Evolutionary conservation across 2,329 filamentous ascomycete genomes (phyloP).

Genomic region (Aspergillus puulaauensis): DNA sequence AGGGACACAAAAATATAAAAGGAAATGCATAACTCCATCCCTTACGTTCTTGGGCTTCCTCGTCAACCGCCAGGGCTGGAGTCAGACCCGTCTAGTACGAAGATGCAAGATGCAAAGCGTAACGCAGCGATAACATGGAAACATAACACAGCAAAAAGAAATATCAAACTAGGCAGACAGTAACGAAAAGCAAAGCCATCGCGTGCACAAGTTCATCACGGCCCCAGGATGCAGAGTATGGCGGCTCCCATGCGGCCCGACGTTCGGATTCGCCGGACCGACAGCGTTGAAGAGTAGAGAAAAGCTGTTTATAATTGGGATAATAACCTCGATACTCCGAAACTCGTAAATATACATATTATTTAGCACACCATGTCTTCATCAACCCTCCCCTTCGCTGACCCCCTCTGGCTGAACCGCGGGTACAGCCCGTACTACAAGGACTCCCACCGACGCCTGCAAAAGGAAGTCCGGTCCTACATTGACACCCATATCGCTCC

Average conservation of each 20-base stretch:
- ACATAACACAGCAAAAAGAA: neutral
- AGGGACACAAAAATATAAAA: neutral
- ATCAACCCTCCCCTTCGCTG: slow-evolving; percentile 21
- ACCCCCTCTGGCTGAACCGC: slow-evolving; percentile 26
- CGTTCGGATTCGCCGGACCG: neutral
- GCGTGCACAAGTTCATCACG: neutral
- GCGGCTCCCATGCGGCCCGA: neutral
- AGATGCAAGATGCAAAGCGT: neutral
- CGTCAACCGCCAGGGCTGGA: neutral
- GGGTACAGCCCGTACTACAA: slow-evolving; percentile 23
- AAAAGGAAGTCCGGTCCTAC: slow-evolving; percentile 24
- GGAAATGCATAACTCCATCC: neutral
- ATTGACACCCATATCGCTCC: slow-evolving; percentile 25
- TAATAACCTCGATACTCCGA: neutral
- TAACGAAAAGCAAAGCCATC: neutral
- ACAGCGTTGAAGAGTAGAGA: neutral
- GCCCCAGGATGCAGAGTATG: neutral
- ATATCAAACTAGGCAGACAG: neutral
- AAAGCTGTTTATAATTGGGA: neutral
- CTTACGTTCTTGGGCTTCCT: neutral
- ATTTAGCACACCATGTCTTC: neutral
- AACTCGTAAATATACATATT: neutral
- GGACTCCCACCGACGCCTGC: slow-evolving; percentile 22
- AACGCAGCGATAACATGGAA: neutral
- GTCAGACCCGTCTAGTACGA: neutral